phyloP scores from a whole-genome alignment of 2,329 filamentous ascomycete species.

The Aspergillus clavatus region DNA sequence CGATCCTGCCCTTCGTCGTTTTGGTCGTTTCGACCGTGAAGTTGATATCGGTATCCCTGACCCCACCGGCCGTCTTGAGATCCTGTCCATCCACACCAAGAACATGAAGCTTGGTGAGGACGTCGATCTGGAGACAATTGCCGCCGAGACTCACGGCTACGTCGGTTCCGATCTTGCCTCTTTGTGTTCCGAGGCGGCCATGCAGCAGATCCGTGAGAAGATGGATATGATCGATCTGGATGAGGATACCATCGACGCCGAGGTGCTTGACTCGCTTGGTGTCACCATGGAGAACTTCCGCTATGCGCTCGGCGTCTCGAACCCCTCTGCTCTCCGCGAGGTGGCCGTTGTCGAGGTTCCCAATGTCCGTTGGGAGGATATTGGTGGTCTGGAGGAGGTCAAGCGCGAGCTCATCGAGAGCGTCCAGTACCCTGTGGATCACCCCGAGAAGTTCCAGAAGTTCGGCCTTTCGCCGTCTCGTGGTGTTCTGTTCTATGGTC shows the following conservation, averaged over 20 bases:
- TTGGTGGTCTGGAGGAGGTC: slow-evolving; percentile 95
- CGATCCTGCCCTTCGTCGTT: slow-evolving; percentile 93
- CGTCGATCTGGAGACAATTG: slow-evolving; percentile 94
- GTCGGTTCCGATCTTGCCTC: slow-evolving; percentile 98
- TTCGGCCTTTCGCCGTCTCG: slow-evolving; percentile 96
- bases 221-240: slow-evolving; percentile 99
- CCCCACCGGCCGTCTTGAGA: slow-evolving; percentile 96
- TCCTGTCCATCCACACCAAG: slow-evolving; percentile 99
- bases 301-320: slow-evolving; percentile 94
- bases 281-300: slow-evolving; percentile 99
- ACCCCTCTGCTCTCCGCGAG: slow-evolving; percentile 96
- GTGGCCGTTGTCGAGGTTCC: slow-evolving; percentile 98
- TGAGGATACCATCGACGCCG: slow-evolving; percentile 97
- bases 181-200: slow-evolving; percentile 96
- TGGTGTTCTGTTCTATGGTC: slow-evolving; percentile 97
- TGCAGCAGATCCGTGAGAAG: slow-evolving; percentile 99
- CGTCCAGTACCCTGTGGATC: slow-evolving; percentile 98
- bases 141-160: slow-evolving; percentile 96
- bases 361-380: slow-evolving; percentile 99
- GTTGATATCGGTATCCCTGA: slow-evolving; percentile 98
- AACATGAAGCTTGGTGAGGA: slow-evolving; percentile 99
- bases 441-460: slow-evolving; percentile 99
- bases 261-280: slow-evolving; percentile 95
- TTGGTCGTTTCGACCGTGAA: slow-evolving; percentile 97
- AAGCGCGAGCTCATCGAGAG: slow-evolving; percentile 99